Percentiles rank a stretch among this genome's conserved stretches.
phyloP scores from a whole-genome alignment of 192 early-diverging fungal genomes.

The Coemansia asiatica region DNA sequence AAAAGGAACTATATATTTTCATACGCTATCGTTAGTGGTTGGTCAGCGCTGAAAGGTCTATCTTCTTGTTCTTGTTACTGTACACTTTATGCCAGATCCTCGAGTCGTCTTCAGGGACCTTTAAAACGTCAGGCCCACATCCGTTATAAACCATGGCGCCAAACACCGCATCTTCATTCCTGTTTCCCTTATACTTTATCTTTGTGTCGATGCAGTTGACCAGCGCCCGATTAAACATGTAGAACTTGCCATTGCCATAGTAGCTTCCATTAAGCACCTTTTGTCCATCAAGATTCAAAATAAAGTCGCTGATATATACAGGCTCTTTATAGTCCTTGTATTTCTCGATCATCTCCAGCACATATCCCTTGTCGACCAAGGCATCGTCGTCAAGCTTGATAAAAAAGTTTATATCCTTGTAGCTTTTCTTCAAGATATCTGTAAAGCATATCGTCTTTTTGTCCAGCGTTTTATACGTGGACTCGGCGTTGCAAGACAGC shows the following conservation, averaged over 20 bases:
- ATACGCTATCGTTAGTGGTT: slow-evolving; percentile 6
- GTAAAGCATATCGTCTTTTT: slow-evolving; percentile 13
- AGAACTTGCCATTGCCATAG: slow-evolving; percentile 48
- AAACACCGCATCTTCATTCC: slow-evolving; percentile 36
- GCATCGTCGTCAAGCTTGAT: slow-evolving; percentile 22
- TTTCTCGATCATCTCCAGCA: neutral
- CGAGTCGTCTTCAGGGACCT: slow-evolving; percentile 23
- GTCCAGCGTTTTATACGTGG: slow-evolving; percentile 6
- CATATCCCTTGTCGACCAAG: slow-evolving; percentile 1
- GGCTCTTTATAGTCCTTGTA: slow-evolving; percentile 5
- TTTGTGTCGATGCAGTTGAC: slow-evolving; percentile 23
- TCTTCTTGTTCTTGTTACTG: slow-evolving; percentile 27
- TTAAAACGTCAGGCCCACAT: slow-evolving; percentile 19
- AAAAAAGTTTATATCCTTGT: slow-evolving; percentile 2
- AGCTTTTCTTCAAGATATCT: neutral
- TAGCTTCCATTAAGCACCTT: slow-evolving; percentile 18
- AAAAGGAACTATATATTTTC: too few relatives aligned
- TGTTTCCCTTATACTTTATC: slow-evolving; percentile 11
- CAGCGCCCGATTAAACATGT: slow-evolving; percentile 42
- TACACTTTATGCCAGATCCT: slow-evolving; percentile 32
- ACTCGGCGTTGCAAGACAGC: neutral
- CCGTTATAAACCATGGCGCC: slow-evolving; percentile 36
- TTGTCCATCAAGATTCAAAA: slow-evolving; percentile 11
- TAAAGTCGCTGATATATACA: slow-evolving; percentile 15
- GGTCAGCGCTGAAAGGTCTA: slow-evolving; percentile 14